Percentiles rank a stretch among this genome's conserved stretches.
These are phyloP conservation scores for Gyrodon lividus DNA, from an alignment of 768 basidiomycete species.

Conservation along the genomic window DNA sequence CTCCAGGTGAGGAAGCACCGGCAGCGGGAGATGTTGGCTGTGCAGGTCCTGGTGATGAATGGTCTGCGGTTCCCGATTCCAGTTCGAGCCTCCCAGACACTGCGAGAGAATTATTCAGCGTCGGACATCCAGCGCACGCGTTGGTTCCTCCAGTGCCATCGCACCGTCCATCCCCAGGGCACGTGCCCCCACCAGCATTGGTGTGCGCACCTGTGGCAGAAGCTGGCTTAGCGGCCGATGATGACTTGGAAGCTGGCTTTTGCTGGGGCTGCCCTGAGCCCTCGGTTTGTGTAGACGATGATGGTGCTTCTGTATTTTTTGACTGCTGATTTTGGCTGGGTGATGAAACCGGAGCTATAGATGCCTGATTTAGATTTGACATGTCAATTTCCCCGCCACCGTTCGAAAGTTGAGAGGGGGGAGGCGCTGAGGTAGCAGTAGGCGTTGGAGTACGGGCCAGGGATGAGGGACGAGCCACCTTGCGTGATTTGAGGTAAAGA, in stretches of 20 bases:
- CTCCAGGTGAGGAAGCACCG: conserved; percentile 36
- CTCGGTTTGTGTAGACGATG: conserved; percentile 29
- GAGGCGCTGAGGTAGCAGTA: conserved; percentile 31
- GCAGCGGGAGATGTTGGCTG: conserved; percentile 29
- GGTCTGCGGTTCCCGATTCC: conserved; percentile 31
- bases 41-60: conserved; percentile 15
- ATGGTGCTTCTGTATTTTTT: conserved; percentile 29
- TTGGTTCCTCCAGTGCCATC: conserved; percentile 95
- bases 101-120: conserved; percentile 82
- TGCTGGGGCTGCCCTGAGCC: conserved; percentile 23
- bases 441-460: conserved; percentile 44
- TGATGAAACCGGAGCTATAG: conserved; percentile 28
- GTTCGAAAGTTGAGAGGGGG: conserved; percentile 34
- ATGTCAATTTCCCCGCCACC: conserved; percentile 34
- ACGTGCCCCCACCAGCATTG: conserved; percentile 59
- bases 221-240: conserved; percentile 28
- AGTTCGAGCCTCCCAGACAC: conserved; percentile 42
- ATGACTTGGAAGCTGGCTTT: conserved; percentile 25
- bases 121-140: conserved; percentile 94
- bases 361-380: conserved; percentile 37
- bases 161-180: conserved; percentile 97
- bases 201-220: conserved; percentile 32
- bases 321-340: conserved; percentile 31
- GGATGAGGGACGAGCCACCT: conserved; percentile 68
- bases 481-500: conserved; percentile 82